These are phyloP conservation scores for Coleophoma cylindrospora DNA, from an alignment of 2,329 filamentous ascomycete genomes.

Conservation along the genomic window DNA sequence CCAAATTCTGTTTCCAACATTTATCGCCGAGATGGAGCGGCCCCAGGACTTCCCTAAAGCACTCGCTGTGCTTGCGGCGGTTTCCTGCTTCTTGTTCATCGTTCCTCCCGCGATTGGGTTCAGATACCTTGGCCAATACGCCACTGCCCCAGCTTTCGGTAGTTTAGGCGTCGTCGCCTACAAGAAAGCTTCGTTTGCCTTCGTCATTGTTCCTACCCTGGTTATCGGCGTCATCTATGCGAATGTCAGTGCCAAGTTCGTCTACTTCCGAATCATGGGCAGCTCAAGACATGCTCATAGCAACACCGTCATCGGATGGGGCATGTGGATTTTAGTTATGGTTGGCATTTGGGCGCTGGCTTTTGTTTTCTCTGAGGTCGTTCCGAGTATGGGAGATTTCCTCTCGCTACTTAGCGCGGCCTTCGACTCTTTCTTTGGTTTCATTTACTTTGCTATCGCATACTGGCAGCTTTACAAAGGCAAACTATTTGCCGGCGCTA, in stretches of 20 bases:
- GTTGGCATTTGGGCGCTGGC: conserved; percentile 35
- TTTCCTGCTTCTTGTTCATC: conserved; percentile 42
- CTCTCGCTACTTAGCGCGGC: conserved; percentile 40
- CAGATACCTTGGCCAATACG: conserved; percentile 41
- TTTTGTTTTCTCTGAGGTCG: conserved; percentile 42
- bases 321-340: conserved; percentile 37
- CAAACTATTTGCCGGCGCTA: conserved; percentile 29
- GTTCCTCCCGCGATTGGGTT: conserved; percentile 43
- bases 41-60: conserved; percentile 46
- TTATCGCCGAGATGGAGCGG: conserved; percentile 44
- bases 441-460: conserved; percentile 44
- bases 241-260: conserved; percentile 41
- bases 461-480: conserved; percentile 40
- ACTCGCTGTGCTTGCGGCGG: conserved; percentile 37
- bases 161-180: conserved; percentile 35
- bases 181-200: conserved; percentile 43
- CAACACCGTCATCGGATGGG: conserved; percentile 42
- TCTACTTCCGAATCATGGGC: conserved; percentile 38
- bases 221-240: conserved; percentile 45
- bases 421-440: conserved; percentile 45
- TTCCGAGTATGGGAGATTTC: conserved; percentile 45
- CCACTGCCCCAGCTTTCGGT: conserved; percentile 44
- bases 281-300: conserved; percentile 37
- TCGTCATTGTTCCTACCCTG: conserved; percentile 44
- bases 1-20: conserved; percentile 45